Conservation (phyloP, 1,139 yeast genomes). For the Nakaseomyces sp. region DNA sequence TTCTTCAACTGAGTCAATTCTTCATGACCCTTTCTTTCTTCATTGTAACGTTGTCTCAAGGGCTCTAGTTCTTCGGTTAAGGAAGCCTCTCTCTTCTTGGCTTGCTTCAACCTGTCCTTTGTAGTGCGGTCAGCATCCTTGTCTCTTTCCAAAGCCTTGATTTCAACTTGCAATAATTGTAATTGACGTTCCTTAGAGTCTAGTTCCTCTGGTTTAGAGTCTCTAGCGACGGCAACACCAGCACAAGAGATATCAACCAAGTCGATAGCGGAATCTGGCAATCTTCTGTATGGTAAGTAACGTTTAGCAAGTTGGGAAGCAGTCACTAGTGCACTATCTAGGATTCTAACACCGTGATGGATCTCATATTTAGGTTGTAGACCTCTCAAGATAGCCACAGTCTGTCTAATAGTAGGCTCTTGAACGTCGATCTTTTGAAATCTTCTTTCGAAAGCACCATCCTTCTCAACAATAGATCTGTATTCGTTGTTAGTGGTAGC, state of each 20-base stretch:
- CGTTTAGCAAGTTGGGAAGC: conserved; percentile 95
- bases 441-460: conserved; percentile 97
- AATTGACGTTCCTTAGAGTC: conserved; percentile 89
- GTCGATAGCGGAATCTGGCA: conserved; percentile 97
- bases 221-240: conserved; percentile 95
- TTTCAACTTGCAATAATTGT: conserved; percentile 86
- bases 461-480: conserved; percentile 85
- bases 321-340: conserved; percentile 88
- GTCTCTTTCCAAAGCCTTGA: conserved; percentile 94
- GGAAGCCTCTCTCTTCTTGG: conserved; percentile 70
- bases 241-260: conserved; percentile 96
- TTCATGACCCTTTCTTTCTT: conserved; percentile 88
- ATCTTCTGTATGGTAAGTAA: conserved; percentile 86
- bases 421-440: conserved; percentile 95
- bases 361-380: conserved; percentile 92
- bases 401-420: conserved; percentile 86
- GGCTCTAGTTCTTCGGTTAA: conserved; percentile 82
- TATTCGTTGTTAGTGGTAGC: conserved; percentile 95
- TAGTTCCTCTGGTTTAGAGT: conserved; percentile 93
- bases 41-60: conserved; percentile 71
- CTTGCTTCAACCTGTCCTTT: conserved; percentile 73
- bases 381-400: conserved; percentile 93
- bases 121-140: conserved; percentile 82
- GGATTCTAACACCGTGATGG: conserved; percentile 95
- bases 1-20: conserved; percentile 81